A percentile compares a stretch with the other conserved stretches of the same genome.
Evolutionary conservation across 192 early-diverging fungal genomes (phyloP).

Genomic region (Backusella parvicylindrica): DNA sequence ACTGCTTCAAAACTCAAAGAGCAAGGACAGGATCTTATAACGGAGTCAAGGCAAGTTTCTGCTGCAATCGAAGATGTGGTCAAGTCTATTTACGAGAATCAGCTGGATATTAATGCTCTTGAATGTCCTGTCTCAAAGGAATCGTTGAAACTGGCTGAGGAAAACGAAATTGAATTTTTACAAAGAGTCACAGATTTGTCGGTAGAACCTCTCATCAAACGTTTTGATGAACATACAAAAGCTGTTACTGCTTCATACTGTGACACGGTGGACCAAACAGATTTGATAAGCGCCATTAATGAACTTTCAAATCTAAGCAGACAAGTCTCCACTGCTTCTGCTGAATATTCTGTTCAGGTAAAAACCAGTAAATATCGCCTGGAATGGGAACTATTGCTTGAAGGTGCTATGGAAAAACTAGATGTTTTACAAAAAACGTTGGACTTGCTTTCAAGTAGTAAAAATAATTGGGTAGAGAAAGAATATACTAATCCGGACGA

Average conservation of each 20-base stretch:
- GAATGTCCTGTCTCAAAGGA: not conserved
- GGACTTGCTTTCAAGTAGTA: not conserved
- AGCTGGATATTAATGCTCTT: not conserved
- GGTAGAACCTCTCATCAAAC: not conserved
- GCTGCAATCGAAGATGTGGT: not conserved
- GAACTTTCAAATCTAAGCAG: not conserved
- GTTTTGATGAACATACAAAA: not conserved
- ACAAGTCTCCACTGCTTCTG: not conserved
- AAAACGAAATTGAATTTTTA: not conserved
- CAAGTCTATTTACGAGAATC: not conserved
- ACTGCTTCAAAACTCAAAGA: not conserved
- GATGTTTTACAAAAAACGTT: not conserved
- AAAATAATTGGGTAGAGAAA: not conserved
- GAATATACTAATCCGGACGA: not conserved
- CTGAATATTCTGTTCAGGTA: not conserved
- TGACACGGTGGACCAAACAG: not conserved
- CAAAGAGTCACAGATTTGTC: not conserved
- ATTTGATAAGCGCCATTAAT: not conserved
- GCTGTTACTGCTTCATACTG: not conserved
- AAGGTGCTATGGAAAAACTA: not conserved
- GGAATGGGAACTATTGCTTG: not conserved
- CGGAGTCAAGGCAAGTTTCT: not conserved
- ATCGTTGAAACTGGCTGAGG: not conserved
- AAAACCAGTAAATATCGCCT: not conserved
- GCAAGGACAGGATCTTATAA: not conserved